These are phyloP conservation scores for Penicillium sp. DNA, from an alignment of 2,329 filamentous ascomycete species.

Conservation along the genomic window DNA sequence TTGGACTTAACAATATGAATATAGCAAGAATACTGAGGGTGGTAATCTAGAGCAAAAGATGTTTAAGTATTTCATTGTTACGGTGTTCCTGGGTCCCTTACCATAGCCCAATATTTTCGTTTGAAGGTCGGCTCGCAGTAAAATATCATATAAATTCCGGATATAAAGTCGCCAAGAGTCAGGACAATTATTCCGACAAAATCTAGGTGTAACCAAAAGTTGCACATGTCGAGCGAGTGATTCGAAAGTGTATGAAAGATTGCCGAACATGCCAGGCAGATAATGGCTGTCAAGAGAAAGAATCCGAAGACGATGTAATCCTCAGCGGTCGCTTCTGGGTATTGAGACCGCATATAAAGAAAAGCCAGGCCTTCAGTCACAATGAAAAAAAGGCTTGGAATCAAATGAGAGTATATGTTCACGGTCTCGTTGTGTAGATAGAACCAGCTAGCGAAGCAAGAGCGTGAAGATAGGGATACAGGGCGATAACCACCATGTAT, in stretches of 20 bases:
- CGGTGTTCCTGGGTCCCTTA: not conserved
- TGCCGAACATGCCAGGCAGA: conserved; percentile 10
- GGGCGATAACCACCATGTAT: conserved; percentile 34
- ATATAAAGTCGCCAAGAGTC: conserved; percentile 12
- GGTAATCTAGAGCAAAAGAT: not conserved
- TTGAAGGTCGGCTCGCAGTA: conserved; percentile 11
- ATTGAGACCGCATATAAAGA: conserved; percentile 14
- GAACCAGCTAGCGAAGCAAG: conserved; percentile 7
- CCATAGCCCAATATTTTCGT: conserved; percentile 8
- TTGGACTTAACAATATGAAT: conserved; percentile 4
- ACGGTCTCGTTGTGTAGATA: conserved; percentile 27
- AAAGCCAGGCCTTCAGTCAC: conserved; percentile 19
- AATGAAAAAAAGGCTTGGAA: conserved; percentile 29
- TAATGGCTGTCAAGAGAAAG: conserved; percentile 19
- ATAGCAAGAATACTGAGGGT: not conserved
- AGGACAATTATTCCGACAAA: conserved; percentile 9
- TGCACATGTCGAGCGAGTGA: conserved; percentile 18
- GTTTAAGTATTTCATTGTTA: not conserved
- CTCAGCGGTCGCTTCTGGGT: conserved; percentile 8
- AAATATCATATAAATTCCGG: conserved; percentile 10
- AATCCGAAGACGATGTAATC: conserved; percentile 26
- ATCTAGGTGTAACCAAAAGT: conserved; percentile 8
- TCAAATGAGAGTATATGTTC: conserved; percentile 30
- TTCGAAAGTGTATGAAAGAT: conserved; percentile 34
- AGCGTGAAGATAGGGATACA: conserved; percentile 25